Percentiles rank a stretch among this genome's conserved stretches.
phyloP scores from a whole-genome alignment of 129 eudicot species.

The Flaveria ramosissima region DNA sequence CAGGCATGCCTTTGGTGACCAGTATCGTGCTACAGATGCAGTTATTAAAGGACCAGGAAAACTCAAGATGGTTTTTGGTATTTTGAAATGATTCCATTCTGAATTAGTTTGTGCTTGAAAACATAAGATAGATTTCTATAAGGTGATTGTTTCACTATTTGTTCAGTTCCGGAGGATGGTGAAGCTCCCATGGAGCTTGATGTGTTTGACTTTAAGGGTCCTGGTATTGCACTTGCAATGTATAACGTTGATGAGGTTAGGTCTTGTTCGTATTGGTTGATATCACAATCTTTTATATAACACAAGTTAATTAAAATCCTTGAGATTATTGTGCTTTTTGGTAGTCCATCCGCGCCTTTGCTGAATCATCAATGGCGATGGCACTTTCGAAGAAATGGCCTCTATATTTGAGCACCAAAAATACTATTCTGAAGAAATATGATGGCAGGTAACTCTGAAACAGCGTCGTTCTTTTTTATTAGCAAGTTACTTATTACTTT shows the following conservation, averaged over 20 bases:
- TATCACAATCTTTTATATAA: neutral
- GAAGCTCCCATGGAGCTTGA: conserved; percentile 72
- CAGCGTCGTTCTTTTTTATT: neutral
- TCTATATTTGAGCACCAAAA: conserved; percentile 90
- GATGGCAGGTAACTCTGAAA: conserved; percentile 80
- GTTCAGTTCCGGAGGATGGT: conserved; percentile 75
- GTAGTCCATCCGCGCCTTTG: conserved; percentile 91
- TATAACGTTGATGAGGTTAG: conserved; percentile 89
- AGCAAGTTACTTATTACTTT: neutral
- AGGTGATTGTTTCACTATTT: conserved; percentile 24
- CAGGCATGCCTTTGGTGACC: conserved; percentile 98
- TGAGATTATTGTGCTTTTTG: conserved; percentile 16
- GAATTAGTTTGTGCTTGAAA: conserved; percentile 3
- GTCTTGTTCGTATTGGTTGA: conserved; percentile 17
- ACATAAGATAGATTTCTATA: neutral
- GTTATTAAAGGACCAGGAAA: conserved; percentile 84
- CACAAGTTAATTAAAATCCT: neutral
- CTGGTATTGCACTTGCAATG: conserved; percentile 98
- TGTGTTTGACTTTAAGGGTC: conserved; percentile 84
- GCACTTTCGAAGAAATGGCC: conserved; percentile 97
- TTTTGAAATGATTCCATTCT: conserved; percentile 8
- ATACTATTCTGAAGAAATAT: conserved; percentile 91
- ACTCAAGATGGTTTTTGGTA: conserved; percentile 94
- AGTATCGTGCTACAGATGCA: conserved; percentile 94
- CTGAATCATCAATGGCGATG: conserved; percentile 95